Evolutionary conservation across 2,329 filamentous ascomycete species (phyloP), one percentile per base, ranked within the genome.

Genomic region (Diplocarpon rosae): DNA sequence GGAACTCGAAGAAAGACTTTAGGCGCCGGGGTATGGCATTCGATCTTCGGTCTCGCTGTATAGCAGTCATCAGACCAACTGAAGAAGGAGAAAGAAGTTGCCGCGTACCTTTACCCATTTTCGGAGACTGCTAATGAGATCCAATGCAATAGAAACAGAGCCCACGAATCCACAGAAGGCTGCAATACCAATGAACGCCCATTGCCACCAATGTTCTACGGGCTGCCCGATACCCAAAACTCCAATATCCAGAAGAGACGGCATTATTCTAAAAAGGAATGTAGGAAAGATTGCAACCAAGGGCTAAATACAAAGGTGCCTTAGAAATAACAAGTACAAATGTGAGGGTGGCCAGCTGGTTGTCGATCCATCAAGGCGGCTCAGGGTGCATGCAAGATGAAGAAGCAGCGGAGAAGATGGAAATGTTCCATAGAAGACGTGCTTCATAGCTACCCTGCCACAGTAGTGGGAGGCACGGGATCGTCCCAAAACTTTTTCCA

Each of bases 121-220:
- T 36, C 29, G 34, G 16, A 35, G 13, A 30, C 27, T 35, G 10
- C 35, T 34, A 17, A 42, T n/a, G 17, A 42, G 32, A 5, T 35
- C 32, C 39, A 42, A 36, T 9, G 35, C 11, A 20, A 35, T 30
- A 12, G 14, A 36, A 28, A 42, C 16, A 17, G 32, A 36, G 24
- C 39, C 39, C 32, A 24, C 39, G 15, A 42, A 36, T 17, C 31
- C 39, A 16, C 31, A 42, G 16, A 27, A 30, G 29, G 33, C 39
- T 12, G 33, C 31, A 36, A 42, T 42, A 36, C 32, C 39, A 30
- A 42, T 42, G 15, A 36, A 42, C 8, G 39, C 32, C 39, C 39
- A 42, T 12, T 42, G 39, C 39, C 39, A 42, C 39, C 39, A 42
- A 28, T 42, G 39, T 30, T 42, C 39, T n/a, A 42, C 27, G 1